Conservation (phyloP, 345 rosid species). For the Ailanthus altissimus region DNA sequence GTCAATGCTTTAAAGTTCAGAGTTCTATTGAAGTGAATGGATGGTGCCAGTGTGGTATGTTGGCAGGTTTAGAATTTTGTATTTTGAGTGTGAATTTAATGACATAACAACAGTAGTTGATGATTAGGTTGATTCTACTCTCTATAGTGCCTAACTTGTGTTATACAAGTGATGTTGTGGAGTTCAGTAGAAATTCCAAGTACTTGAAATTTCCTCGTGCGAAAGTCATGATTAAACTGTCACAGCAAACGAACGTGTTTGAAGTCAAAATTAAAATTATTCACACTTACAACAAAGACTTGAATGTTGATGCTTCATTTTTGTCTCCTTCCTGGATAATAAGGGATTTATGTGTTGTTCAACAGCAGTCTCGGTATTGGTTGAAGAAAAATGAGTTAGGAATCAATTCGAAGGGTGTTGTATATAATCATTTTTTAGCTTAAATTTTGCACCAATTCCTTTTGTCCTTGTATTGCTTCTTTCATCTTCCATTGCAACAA, state of each 20-base stretch:
- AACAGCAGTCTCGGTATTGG: background rate
- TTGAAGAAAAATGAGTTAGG: background rate
- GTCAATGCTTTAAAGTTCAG: constrained; percentile 26
- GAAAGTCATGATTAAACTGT: constrained; percentile 8
- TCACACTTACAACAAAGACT: background rate
- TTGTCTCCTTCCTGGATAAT: constrained; percentile 1
- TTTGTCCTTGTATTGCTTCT: background rate
- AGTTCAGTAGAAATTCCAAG: constrained; percentile 11
- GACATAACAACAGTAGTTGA: background rate
- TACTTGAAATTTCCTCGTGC: background rate
- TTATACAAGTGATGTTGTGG: background rate
- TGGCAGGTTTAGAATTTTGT: background rate
- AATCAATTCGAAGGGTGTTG: background rate
- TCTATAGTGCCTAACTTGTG: background rate
- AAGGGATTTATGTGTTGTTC: background rate
- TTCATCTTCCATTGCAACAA: constrained; percentile 8
- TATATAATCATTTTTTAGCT: background rate
- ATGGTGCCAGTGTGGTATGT: background rate
- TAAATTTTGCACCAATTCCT: background rate
- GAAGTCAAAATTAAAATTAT: constrained; percentile 9
- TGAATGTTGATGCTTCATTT: background rate
- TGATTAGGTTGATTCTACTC: constrained; percentile 12
- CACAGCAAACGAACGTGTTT: background rate
- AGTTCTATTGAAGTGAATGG: constrained; percentile 24
- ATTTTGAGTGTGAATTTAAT: background rate